Percentiles rank a stretch among this genome's conserved stretches.
phyloP scores from a whole-genome alignment of 2,329 filamentous ascomycete genomes.

The Furcasterigmium furcatum region DNA sequence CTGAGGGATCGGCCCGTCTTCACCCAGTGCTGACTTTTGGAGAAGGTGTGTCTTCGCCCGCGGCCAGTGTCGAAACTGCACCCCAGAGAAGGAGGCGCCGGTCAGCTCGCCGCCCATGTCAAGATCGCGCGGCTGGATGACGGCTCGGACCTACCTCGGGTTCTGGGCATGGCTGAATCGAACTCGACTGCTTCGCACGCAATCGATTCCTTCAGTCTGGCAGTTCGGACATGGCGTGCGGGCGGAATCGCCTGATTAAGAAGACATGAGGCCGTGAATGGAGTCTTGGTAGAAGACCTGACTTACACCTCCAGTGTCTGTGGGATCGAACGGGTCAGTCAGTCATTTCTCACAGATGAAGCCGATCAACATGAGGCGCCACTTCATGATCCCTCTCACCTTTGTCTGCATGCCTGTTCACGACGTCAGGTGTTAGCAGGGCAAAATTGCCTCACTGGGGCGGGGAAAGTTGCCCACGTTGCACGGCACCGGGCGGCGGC shows the following conservation, averaged over 20 bases:
- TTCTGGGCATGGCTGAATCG: constrained; percentile 23
- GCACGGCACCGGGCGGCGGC: background rate
- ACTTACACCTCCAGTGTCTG: background rate
- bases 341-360: background rate
- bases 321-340: background rate
- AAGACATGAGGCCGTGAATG: background rate
- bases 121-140: too few species aligned
- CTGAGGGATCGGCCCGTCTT: constrained; percentile 19
- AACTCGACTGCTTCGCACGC: constrained; percentile 20
- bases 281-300: background rate
- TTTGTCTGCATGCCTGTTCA: background rate
- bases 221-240: constrained; percentile 18
- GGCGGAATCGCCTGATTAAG: constrained; percentile 5
- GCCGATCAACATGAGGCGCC: background rate
- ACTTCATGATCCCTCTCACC: background rate
- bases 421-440: background rate
- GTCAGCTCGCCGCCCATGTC: too few species aligned
- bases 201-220: constrained; percentile 18
- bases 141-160: constrained; percentile 17
- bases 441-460: background rate
- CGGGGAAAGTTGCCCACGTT: constrained; percentile 1
- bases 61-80: too few species aligned
- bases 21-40: constrained; percentile 22
- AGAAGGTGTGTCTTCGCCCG: constrained; percentile 14
- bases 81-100: too few species aligned